phyloP scores from a whole-genome alignment of 306 rosid species.

The Erythrophleum fordii region DNA sequence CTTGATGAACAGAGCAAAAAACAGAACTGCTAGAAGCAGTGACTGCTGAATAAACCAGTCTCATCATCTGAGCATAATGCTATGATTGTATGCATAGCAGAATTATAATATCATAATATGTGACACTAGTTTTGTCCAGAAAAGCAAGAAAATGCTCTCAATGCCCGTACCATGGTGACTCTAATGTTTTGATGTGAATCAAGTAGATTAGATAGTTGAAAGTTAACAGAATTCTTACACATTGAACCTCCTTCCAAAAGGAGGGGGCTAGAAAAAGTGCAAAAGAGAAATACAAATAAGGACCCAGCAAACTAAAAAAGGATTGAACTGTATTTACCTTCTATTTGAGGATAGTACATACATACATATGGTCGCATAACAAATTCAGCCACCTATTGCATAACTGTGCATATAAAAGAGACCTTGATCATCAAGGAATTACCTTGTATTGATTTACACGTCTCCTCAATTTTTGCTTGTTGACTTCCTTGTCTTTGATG shows the following conservation, averaged over 20 bases:
- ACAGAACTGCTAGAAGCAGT: not conserved
- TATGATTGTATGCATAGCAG: not conserved
- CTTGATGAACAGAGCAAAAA: not conserved
- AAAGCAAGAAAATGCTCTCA: not conserved
- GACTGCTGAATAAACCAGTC: not conserved
- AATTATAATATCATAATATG: not conserved
- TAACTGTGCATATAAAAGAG: not conserved
- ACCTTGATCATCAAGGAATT: not conserved
- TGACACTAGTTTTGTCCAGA: not conserved
- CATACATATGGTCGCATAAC: too few species aligned
- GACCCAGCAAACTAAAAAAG: not conserved
- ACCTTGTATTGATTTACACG: constrained; percentile 73
- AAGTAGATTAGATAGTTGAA: not conserved
- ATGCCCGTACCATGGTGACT: not conserved
- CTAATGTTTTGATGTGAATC: not conserved
- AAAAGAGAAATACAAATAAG: not conserved
- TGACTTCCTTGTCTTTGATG: constrained; percentile 73
- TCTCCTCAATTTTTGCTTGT: constrained; percentile 71
- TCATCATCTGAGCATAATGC: not conserved
- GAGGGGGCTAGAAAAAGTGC: not conserved
- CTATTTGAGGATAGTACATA: not conserved
- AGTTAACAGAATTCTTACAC: not conserved
- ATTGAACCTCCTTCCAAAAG: not conserved
- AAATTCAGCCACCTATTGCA: too few species aligned
- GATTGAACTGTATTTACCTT: not conserved